Percentiles rank a stretch among this genome's conserved stretches.
These are phyloP conservation scores for Mucor velutinosus DNA, from an alignment of 371 early-diverging fungal species.

Conservation along the genomic window DNA sequence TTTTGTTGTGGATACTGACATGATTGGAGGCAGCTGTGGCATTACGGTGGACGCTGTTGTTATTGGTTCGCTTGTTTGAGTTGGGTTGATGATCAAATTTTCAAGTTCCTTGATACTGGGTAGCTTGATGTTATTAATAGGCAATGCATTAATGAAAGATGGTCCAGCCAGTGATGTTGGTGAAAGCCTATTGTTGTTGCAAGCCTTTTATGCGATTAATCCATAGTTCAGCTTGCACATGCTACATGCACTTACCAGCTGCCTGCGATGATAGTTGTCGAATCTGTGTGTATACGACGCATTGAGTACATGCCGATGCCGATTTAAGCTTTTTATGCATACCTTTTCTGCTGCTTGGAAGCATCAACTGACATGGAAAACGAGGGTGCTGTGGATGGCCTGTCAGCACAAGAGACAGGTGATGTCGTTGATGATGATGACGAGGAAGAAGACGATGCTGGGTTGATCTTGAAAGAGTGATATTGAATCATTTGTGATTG, in stretches of 20 bases:
- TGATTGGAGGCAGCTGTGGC: not conserved
- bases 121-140: not conserved
- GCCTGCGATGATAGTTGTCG: not conserved
- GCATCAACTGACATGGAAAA: not conserved
- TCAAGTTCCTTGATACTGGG: constrained; percentile 19
- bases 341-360: not conserved
- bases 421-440: not conserved
- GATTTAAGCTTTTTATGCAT: not conserved
- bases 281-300: not conserved
- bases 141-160: constrained; percentile 9
- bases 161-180: constrained; percentile 8
- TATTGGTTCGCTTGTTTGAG: not conserved
- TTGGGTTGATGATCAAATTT: constrained; percentile 3
- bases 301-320: not conserved
- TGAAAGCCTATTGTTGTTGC: not conserved
- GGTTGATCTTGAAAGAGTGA: not conserved
- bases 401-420: not conserved
- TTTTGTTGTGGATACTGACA: constrained; percentile 1
- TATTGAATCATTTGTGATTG: not conserved
- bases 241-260: not conserved
- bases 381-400: not conserved
- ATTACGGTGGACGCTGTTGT: not conserved
- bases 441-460: not conserved
- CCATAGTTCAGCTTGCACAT: not conserved
- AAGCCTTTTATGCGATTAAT: not conserved